Base-by-base conservation (phyloP, 2,329 filamentous ascomycete species). In the Drechslerella stenobrocha region DNA sequence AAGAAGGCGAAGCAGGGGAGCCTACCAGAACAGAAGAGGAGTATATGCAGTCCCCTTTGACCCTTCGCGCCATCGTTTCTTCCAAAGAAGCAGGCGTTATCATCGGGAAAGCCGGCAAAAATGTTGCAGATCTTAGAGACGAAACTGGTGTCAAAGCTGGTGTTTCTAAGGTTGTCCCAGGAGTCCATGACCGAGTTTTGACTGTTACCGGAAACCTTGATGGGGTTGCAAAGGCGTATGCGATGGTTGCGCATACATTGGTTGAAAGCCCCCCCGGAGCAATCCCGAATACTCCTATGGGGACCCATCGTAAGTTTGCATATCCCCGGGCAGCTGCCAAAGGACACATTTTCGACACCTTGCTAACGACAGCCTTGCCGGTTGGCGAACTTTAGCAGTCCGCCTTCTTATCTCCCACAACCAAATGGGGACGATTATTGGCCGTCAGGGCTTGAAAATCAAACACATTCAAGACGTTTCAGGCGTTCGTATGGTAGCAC, bases 401-500 rank as follows among this genome's bases (percentile, higher is more conserved):
- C 96, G 96, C 76, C 86, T 98, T 28, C 87, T 98, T 76, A 97
- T 98, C 78, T 98, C 93, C 30, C 92, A 98, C 81, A 97, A 97
- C 78, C 93, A 98, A 79, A 98, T 98, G 93, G 93, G 93, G 70
- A 98, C 93, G 74, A 96, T 98, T 79, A 98, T 98, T 76, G 93
- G 93, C 74, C 86, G 90, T 72, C 89, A 95, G 77, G 93, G 93
- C 65, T 82, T 96, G 72, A 98, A 97, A 82, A 98, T 98, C 82
- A 98, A 98, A 83, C 89, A 96, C 77, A 98, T 98, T 73, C 93
- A 98, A 77, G 93, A 98, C 77, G 87, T 86, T 26, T 97, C 93
- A 3, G 91, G 91, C 71, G 93, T 97, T 64, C 91, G 93, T 76
- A 98, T 98, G 93, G 91, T 98, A 48, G 93, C 93, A 37, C 93